phyloP scores from a whole-genome alignment of 2,329 filamentous ascomycete genomes.

The Pseudocercospora ulei region DNA sequence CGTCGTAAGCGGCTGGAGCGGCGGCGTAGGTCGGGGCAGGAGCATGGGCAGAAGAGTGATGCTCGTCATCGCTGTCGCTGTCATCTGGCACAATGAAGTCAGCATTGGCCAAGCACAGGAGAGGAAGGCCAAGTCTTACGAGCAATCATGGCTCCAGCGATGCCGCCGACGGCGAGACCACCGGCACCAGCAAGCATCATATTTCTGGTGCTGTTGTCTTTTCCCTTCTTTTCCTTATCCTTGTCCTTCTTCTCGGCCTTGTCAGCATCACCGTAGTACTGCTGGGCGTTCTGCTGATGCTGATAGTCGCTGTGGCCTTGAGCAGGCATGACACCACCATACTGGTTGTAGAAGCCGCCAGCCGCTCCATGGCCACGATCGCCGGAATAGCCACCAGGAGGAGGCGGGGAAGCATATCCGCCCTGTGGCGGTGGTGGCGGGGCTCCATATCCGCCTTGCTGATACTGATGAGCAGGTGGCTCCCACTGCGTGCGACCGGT shows the following conservation, averaged over 20 bases:
- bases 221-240: slow-evolving; percentile 32
- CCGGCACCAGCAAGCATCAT: slow-evolving; percentile 50
- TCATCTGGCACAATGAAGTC: slow-evolving; percentile 10
- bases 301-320: slow-evolving; percentile 19
- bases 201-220: slow-evolving; percentile 37
- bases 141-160: slow-evolving; percentile 50
- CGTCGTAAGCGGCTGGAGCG: slow-evolving; percentile 8
- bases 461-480: slow-evolving; percentile 37
- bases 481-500: slow-evolving; percentile 58
- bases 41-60: slow-evolving; percentile 8
- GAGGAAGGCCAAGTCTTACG: slow-evolving; percentile 3
- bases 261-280: slow-evolving; percentile 22
- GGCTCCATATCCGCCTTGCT: slow-evolving; percentile 24
- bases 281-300: slow-evolving; percentile 21
- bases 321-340: slow-evolving; percentile 18
- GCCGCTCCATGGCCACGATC: slow-evolving; percentile 15
- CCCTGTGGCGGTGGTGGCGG: slow-evolving; percentile 22
- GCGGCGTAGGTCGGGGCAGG: slow-evolving; percentile 4
- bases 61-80: slow-evolving; percentile 17
- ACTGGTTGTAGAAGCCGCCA: slow-evolving; percentile 21
- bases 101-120: not conserved
- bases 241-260: slow-evolving; percentile 33
- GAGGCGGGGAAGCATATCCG: slow-evolving; percentile 6
- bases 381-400: slow-evolving; percentile 8
- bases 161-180: slow-evolving; percentile 48